Percentiles rank a stretch among this genome's conserved stretches.
phyloP scores from a whole-genome alignment of 2,329 filamentous ascomycete genomes.

The Tolypocladium album region DNA sequence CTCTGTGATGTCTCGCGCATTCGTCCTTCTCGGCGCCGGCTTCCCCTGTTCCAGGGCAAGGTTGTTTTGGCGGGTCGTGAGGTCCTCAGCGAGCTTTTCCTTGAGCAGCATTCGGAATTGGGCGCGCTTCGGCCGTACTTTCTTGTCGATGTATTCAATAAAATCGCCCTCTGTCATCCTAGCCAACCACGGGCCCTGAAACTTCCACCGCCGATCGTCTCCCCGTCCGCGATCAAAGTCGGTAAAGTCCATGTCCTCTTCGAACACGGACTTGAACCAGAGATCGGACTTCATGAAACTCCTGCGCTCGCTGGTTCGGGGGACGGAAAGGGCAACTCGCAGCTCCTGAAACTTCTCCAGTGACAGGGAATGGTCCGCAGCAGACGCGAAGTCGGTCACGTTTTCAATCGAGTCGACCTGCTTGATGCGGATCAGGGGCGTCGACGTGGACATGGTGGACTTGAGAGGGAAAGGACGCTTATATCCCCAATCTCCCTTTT shows the following conservation, averaged over 20 bases:
- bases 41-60: conserved; percentile 28
- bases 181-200: conserved; percentile 55
- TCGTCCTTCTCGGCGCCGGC: conserved; percentile 14
- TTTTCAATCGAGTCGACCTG: conserved; percentile 78
- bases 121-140: conserved; percentile 39
- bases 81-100: conserved; percentile 33
- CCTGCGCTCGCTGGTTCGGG: conserved; percentile 15
- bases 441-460: conserved; percentile 59
- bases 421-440: conserved; percentile 66
- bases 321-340: conserved; percentile 56
- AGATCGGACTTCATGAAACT: conserved; percentile 7
- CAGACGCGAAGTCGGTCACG: conserved; percentile 79
- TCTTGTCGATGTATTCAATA: conserved; percentile 39
- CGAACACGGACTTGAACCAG: conserved; percentile 44
- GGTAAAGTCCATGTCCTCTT: conserved; percentile 45
- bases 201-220: conserved; percentile 51
- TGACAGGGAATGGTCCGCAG: conserved; percentile 70
- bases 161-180: conserved; percentile 52
- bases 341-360: conserved; percentile 82
- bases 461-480: conserved; percentile 74
- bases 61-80: conserved; percentile 25
- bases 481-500: conserved; percentile 82
- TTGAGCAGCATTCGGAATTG: conserved; percentile 46
- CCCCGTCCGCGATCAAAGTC: conserved; percentile 22
- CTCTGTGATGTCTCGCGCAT: conserved; percentile 32